These are phyloP conservation scores for Podaxis carcinomalis DNA, from an alignment of 768 basidiomycete genomes.

Conservation along the genomic window DNA sequence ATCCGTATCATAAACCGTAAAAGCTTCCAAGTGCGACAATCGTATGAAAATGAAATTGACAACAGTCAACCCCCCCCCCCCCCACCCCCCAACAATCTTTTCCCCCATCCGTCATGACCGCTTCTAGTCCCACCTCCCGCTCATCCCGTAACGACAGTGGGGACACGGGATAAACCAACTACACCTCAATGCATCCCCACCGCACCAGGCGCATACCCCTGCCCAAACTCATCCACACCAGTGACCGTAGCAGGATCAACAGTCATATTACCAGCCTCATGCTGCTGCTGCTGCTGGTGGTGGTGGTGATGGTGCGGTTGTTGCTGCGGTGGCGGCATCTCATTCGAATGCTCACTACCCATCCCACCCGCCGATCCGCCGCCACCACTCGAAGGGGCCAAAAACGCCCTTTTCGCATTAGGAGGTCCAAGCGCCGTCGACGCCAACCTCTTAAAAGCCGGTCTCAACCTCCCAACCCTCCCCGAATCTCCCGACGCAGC, in stretches of 20 bases:
- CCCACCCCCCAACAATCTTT: neutral
- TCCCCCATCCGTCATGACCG: neutral
- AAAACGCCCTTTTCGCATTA: conserved; percentile 38
- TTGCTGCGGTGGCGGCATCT: neutral
- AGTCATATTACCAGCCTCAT: neutral
- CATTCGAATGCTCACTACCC: neutral
- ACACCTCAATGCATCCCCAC: neutral
- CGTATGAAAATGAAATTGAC: neutral
- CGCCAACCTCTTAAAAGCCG: conserved; percentile 69
- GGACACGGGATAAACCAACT: too few species aligned
- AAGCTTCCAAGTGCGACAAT: neutral
- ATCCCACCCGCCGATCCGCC: too few species aligned
- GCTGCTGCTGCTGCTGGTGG: neutral
- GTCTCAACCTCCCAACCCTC: conserved; percentile 35
- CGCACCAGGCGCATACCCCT: neutral
- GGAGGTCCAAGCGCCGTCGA: conserved; percentile 68
- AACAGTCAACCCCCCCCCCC: too few species aligned
- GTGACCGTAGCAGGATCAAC: too few species aligned
- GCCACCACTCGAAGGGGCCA: neutral
- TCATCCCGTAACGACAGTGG: neutral
- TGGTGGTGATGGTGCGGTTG: neutral
- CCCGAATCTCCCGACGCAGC: conserved; percentile 17
- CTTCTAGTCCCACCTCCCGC: neutral
- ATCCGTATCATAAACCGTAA: neutral
- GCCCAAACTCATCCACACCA: neutral